Conservation (phyloP, 179 eudicot species). For the Patellifolia procumbens region DNA sequence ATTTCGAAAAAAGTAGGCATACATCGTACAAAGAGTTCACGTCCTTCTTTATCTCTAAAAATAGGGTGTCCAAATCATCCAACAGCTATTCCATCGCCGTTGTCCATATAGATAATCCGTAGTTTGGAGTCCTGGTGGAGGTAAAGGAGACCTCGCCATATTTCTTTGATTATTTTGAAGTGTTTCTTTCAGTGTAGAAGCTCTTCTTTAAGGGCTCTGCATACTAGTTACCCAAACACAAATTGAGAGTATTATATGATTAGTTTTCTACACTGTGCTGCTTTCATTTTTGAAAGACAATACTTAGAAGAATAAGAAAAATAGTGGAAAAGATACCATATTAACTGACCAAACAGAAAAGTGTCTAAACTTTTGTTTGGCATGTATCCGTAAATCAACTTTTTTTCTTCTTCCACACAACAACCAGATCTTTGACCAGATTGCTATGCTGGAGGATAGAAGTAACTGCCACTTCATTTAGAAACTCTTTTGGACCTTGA, state of each 20-base stretch:
- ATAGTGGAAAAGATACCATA: background rate
- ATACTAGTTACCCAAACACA: background rate
- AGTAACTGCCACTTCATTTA: conserved; percentile 44
- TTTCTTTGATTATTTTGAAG: background rate
- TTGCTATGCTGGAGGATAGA: conserved; percentile 58
- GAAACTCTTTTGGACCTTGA: conserved; percentile 57
- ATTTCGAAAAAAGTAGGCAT: no score
- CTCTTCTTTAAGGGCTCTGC: background rate
- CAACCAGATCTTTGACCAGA: conserved; percentile 50
- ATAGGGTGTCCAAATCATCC: no score
- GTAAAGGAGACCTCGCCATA: conserved; percentile 4
- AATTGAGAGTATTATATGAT: background rate
- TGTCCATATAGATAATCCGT: background rate
- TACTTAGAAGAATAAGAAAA: no score
- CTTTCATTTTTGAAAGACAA: background rate
- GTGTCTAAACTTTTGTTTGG: conserved; percentile 58
- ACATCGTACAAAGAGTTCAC: no score
- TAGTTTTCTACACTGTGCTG: background rate
- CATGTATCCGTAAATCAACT: conserved; percentile 47
- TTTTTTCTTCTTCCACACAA: conserved; percentile 47
- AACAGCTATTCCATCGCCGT: no score
- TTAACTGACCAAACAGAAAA: conserved; percentile 40
- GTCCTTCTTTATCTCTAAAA: no score
- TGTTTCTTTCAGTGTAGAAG: background rate
- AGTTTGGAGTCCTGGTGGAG: background rate